phyloP scores from a whole-genome alignment of 1,284 basidiomycete species.

The Microbotryum saponariae region DNA sequence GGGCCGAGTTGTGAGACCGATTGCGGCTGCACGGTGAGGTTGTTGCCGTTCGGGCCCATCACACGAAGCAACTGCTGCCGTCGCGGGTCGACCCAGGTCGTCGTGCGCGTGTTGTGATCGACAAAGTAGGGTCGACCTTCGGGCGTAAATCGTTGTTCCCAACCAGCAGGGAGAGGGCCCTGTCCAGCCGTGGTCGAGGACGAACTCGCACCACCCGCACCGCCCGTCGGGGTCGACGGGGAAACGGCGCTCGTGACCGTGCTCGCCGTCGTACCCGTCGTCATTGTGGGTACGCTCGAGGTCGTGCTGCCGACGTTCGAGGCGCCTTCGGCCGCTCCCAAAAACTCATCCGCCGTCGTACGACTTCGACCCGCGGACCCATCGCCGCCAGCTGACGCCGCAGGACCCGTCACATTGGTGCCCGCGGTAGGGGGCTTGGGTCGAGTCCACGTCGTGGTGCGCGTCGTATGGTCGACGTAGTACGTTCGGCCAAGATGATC shows the following conservation, averaged over 20 bases:
- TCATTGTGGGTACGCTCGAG: slow-evolving; percentile 11
- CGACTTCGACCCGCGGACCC: slow-evolving; percentile 15
- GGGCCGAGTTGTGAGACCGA: slow-evolving; percentile 86
- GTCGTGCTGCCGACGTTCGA: slow-evolving; percentile 33
- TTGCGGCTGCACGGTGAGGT: slow-evolving; percentile 65
- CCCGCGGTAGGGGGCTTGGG: slow-evolving; percentile 47
- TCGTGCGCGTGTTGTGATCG: slow-evolving; percentile 72
- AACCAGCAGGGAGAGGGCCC: slow-evolving; percentile 82
- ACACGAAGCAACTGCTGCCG: slow-evolving; percentile 76
- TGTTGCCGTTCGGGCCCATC: slow-evolving; percentile 74
- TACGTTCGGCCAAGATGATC: slow-evolving; percentile 83
- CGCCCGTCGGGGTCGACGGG: slow-evolving; percentile 33
- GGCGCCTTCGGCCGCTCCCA: slow-evolving; percentile 31
- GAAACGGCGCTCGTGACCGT: slow-evolving; percentile 42
- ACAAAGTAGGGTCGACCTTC: slow-evolving; percentile 97
- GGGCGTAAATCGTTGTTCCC: slow-evolving; percentile 97
- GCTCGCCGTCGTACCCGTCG: slow-evolving; percentile 40
- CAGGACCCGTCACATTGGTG: slow-evolving; percentile 3
- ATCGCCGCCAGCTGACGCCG: slow-evolving; percentile 9
- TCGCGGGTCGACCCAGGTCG: slow-evolving; percentile 96
- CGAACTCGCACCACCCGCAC: slow-evolving; percentile 37
- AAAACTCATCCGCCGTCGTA: slow-evolving; percentile 37
- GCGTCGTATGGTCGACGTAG: slow-evolving; percentile 65
- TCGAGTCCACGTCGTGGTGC: slow-evolving; percentile 89
- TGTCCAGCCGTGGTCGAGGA: slow-evolving; percentile 63